A percentile compares a stretch with the other conserved stretches of the same genome.
phyloP scores from a whole-genome alignment of 2,329 filamentous ascomycete species.

The Trichoderma afroharzianum region DNA sequence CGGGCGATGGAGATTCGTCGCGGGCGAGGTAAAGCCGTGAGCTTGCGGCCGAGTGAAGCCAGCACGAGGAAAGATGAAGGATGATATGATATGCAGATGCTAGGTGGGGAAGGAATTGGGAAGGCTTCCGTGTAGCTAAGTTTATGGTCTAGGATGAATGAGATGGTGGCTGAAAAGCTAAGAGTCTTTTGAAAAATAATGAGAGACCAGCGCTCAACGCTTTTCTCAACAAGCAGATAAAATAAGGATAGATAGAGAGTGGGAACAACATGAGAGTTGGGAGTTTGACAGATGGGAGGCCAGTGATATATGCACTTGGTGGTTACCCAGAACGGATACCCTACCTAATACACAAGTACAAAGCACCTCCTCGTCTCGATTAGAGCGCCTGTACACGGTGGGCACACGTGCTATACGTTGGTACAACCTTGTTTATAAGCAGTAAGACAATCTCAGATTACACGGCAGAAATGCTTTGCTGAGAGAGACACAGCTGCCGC shows the following conservation, averaged over 20 bases:
- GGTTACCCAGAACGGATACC: conserved; percentile 1
- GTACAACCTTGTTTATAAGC: conserved; percentile 18
- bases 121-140: neutral
- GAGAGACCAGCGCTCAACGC: conserved; percentile 16
- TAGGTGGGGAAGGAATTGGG: neutral
- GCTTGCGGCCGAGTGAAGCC: neutral
- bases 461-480: conserved; percentile 12
- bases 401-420: neutral
- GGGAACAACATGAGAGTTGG: neutral
- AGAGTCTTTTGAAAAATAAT: conserved; percentile 2
- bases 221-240: neutral
- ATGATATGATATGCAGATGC: neutral
- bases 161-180: neutral
- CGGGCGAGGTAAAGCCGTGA: conserved; percentile 7
- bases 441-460: conserved; percentile 19
- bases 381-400: neutral
- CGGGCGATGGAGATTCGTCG: conserved; percentile 16
- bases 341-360: neutral
- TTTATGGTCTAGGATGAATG: neutral
- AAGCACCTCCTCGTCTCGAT: neutral
- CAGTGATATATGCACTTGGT: neutral
- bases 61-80: neutral
- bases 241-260: neutral
- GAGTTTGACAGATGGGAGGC: neutral
- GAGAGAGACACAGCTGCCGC: neutral